Base-by-base conservation (phyloP, 495 filamentous ascomycete species). In the Aspergillus steynii region DNA sequence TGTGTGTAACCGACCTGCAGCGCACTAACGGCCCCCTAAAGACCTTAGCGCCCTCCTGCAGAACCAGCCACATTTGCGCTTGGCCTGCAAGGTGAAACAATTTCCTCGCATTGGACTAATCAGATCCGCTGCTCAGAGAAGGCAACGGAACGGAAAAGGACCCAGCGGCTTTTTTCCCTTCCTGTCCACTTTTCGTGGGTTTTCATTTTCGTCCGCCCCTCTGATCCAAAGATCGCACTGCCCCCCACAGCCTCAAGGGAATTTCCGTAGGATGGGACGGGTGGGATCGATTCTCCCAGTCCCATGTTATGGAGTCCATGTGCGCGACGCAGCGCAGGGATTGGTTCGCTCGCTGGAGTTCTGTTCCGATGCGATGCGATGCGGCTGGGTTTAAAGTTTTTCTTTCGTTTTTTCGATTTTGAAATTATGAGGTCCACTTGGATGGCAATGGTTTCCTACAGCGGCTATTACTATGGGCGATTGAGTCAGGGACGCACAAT, bases 21-120 rank as follows among this genome's bases (percentile, higher is more conserved):
- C 53, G 31, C 53, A 55, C 53, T 37, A 20, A 42, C 32, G 28
- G 15, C 5, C 53, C 52, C 37, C 46, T 57, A 57, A 57, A 26
- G 46, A 50, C 55, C 9, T 34, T 57, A 57, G 55, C 20, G 55
- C 46, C 20, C 53, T 29, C 50, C 50, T 51, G 50, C 50, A 28
- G 50, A 51, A 50, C 45, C 50, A 60, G 63, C 59, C 63, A 61
- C 63, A 58, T 58, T 58, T 56, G 50, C 49, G 53, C 48, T 53
- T 50, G 50, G 50, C 50, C 53, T 55, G 55, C 59, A 65, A 61
- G 62, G 62, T 65, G 62, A 65, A 65, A 61, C 62, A 59, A 25
- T 34, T 45, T 34, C 50, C n/a, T 20, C n/a, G 14, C 28, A 2
- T 10, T 10, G 48, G 50, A 51, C 56, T 51, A 63, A 63, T 63